Evolutionary conservation across 805 yeast genomes (phyloP).

Genomic region (Yarrowia yakushimensis): DNA sequence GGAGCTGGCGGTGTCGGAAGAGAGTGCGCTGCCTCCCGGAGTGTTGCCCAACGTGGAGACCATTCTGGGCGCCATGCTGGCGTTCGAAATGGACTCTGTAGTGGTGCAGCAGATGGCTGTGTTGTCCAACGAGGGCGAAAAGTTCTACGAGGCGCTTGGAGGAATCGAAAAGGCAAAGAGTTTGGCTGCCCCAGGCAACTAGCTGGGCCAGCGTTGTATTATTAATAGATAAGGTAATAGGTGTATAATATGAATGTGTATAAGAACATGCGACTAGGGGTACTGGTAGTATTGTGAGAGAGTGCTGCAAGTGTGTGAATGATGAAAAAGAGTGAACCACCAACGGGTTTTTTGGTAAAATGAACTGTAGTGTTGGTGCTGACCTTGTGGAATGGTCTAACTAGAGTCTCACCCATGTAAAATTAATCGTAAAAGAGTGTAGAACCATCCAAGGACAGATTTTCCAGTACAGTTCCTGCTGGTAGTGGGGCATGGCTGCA

Average conservation of each 20-base stretch:
- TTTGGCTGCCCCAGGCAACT: conserved; percentile 15
- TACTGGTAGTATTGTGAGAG: too few relatives aligned
- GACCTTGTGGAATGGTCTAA: too few relatives aligned
- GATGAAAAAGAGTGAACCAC: too few relatives aligned
- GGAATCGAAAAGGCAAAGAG: conserved; percentile 22
- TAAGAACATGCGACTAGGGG: too few relatives aligned
- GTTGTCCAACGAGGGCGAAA: conserved; percentile 35
- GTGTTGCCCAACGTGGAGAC: conserved; percentile 42
- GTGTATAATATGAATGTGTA: neutral
- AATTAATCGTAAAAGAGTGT: too few relatives aligned
- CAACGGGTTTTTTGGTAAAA: too few relatives aligned
- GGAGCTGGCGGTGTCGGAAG: neutral
- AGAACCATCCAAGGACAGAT: too few relatives aligned
- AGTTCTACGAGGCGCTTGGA: conserved; percentile 17
- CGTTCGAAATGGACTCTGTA: conserved; percentile 40
- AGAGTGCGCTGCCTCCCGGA: conserved; percentile 34
- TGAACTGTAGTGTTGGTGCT: too few relatives aligned
- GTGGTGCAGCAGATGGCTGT: conserved; percentile 40
- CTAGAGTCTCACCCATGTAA: too few relatives aligned
- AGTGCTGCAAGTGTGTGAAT: too few relatives aligned
- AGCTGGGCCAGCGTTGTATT: conserved; percentile 10
- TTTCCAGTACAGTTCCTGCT: too few relatives aligned
- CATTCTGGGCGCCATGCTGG: conserved; percentile 41
- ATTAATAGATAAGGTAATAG: conserved; percentile 11
- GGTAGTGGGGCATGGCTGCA: too few relatives aligned